These are phyloP conservation scores for Scleromitrula shiraiana DNA, from an alignment of 2,329 filamentous ascomycete genomes.

Conservation along the genomic window DNA sequence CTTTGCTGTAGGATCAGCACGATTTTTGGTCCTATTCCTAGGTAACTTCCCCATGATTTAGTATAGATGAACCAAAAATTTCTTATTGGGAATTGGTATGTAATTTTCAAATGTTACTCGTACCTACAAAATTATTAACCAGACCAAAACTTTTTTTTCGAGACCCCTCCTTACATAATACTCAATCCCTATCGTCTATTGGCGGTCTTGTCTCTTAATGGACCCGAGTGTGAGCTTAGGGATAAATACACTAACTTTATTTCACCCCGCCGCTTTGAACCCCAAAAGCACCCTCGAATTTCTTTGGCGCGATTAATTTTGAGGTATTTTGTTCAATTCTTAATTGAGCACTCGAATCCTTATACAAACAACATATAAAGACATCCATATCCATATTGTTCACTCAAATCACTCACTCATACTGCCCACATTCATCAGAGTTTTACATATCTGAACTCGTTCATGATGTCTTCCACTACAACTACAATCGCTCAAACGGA, in stretches of 20 bases:
- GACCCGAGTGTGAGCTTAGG: too few relatives aligned
- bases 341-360: too few relatives aligned
- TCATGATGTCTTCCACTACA: constrained; percentile 31
- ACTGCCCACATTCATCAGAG: constrained; percentile 4
- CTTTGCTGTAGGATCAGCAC: constrained; percentile 49
- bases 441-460: background rate
- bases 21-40: constrained; percentile 42
- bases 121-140: background rate
- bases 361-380: too few relatives aligned
- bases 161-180: background rate
- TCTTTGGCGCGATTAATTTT: background rate
- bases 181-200: too few relatives aligned
- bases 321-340: background rate
- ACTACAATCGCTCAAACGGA: constrained; percentile 43
- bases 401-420: background rate
- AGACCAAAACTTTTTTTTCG: background rate
- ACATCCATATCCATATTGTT: too few relatives aligned
- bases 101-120: too few relatives aligned
- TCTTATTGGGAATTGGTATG: too few relatives aligned
- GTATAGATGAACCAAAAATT: background rate
- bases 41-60: constrained; percentile 51
- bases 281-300: too few relatives aligned
- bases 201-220: too few relatives aligned
- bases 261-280: background rate
- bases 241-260: background rate